Conservation (phyloP, 176 grass and related monocot genomes). For the Aegilops tauschii region DNA sequence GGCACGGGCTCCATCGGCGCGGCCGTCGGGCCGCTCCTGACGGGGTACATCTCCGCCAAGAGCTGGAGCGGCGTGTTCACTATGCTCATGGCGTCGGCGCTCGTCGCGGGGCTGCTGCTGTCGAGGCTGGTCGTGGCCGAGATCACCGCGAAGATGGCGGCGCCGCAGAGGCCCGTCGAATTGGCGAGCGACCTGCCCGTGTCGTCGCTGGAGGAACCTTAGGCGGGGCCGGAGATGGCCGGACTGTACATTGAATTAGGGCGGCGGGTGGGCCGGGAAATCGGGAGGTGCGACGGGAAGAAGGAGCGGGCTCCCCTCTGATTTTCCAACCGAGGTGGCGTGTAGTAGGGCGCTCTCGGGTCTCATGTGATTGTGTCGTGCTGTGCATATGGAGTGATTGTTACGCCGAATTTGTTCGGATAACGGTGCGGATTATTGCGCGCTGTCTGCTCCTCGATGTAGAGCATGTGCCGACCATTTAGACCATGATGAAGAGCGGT, state of each 20-base stretch:
- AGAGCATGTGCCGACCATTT: background rate
- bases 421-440: background rate
- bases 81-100: slow-evolving; percentile 72
- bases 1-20: slow-evolving; percentile 81
- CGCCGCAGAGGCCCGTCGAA: background rate
- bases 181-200: slow-evolving; percentile 42
- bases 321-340: slow-evolving; percentile 3
- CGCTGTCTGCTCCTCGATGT: background rate
- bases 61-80: slow-evolving; percentile 87
- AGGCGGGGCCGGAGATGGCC: slow-evolving; percentile 16
- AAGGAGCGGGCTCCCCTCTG: background rate
- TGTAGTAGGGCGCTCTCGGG: slow-evolving; percentile 1
- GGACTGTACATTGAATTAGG: background rate
- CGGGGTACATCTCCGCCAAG: slow-evolving; percentile 72
- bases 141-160: slow-evolving; percentile 50
- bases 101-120: slow-evolving; percentile 63
- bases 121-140: slow-evolving; percentile 64
- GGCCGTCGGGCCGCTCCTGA: slow-evolving; percentile 70
- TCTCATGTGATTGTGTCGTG: background rate
- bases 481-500: background rate
- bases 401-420: background rate
- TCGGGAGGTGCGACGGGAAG: slow-evolving; percentile 7
- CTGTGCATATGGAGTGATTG: background rate
- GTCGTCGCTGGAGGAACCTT: slow-evolving; percentile 48
- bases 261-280: background rate